Evolutionary conservation across 257 asterid species (phyloP).

Genomic region (Verbascum thapsus): DNA sequence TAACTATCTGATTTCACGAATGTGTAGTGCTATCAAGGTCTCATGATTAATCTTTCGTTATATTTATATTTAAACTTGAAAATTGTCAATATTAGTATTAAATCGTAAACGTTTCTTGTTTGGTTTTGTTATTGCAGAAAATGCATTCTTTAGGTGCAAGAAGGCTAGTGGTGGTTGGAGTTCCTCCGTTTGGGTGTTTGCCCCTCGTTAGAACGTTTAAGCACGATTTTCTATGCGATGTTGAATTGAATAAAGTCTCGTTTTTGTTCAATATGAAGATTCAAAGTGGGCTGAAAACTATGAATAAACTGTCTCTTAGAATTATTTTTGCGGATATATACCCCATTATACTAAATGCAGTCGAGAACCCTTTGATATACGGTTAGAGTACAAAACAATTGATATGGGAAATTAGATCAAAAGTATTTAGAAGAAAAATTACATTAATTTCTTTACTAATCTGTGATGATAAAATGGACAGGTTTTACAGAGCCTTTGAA

Average conservation of each 20-base stretch:
- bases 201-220: constrained; percentile 43
- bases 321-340: constrained; percentile 43
- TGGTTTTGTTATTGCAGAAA: constrained; percentile 26
- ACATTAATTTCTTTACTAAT: too few relatives aligned
- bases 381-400: constrained; percentile 32
- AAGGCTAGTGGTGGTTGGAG: constrained; percentile 48
- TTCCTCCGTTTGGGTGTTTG: constrained; percentile 52
- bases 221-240: constrained; percentile 39
- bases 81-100: neutral
- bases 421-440: too few relatives aligned
- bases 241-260: constrained; percentile 44
- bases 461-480: constrained; percentile 12
- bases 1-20: constrained; percentile 45
- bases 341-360: constrained; percentile 28
- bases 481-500: constrained; percentile 49
- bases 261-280: constrained; percentile 40
- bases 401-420: too few relatives aligned
- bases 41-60: too few relatives aligned
- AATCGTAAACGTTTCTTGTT: neutral
- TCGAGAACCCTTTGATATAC: constrained; percentile 42
- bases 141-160: constrained; percentile 50
- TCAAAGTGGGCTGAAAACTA: constrained; percentile 27
- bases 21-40: constrained; percentile 50
- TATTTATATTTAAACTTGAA: neutral
- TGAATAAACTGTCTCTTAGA: constrained; percentile 28